Evolutionary conservation across 2,329 filamentous ascomycete species (phyloP), one percentile per base, ranked within the genome.

Genomic region (Arachnopeziza araneosa): DNA sequence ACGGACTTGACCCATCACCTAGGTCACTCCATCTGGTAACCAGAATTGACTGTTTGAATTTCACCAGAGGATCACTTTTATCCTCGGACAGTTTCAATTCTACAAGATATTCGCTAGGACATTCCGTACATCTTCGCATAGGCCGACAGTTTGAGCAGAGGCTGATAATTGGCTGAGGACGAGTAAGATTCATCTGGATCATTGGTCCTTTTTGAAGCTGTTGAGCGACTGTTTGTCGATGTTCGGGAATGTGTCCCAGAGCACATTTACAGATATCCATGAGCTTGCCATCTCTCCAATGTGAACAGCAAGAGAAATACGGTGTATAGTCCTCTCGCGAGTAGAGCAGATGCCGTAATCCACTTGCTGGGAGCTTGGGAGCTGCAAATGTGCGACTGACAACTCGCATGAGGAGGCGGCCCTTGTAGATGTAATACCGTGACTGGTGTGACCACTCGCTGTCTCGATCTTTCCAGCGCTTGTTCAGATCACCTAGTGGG

Each of bases 11-110:
- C 1, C 82, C 82, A 69, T 84, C 77, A 1, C 84, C 84, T 19
- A 87, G 69, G 70, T 87, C 84, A 62, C 78, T 80, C 84, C 84
- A 87, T 21, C 84, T 73, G 8, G 83, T 86, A 4, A 86, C 80
- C 4, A 84, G 77, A 57, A 87, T 78, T 1, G 81, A 79, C 59
- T 86, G 83, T 65, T 81, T 84, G 71, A 87, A 87, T 2, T 75
- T 71, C 12, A 75, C 67, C 48, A 72, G 63, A 7, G 75, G 69
- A 65, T 81, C 75, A 26, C 68, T 70, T 53, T 73, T 77, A 63
- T 86, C 83, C 70, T 87, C 84, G 1, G 79, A 75, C 60, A 86
- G 74, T 62, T 82, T 83, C 7, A 86, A 69, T 68, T 87, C 83
- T 54, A 86, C 76, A 12, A 87, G 72, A 62, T 87, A 87, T 67